These are phyloP conservation scores for Eimeria praecox DNA, from an alignment of 169 alveolate genomes.

Conservation along the genomic window DNA sequence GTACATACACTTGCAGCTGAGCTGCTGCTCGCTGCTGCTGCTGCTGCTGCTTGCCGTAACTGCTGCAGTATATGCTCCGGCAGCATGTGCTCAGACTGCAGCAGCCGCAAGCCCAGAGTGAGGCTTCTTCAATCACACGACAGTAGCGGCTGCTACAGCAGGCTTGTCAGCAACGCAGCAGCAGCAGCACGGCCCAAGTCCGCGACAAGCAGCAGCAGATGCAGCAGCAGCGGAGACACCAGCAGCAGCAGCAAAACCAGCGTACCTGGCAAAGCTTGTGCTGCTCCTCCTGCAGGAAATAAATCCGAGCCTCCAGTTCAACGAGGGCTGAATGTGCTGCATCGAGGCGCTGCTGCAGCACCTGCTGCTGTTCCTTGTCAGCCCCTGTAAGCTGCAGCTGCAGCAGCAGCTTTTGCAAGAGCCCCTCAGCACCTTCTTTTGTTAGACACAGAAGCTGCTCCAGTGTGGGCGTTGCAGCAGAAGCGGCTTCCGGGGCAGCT, in stretches of 20 bases:
- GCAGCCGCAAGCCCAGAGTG: neutral
- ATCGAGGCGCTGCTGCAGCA: conserved; percentile 65
- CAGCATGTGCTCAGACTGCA: conserved; percentile 67
- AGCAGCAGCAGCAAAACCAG: neutral
- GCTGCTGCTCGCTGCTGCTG: conserved; percentile 42
- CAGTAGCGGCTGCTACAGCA: neutral
- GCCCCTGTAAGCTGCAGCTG: conserved; percentile 21
- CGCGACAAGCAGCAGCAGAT: neutral
- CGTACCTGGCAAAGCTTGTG: conserved; percentile 65
- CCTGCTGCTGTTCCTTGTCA: conserved; percentile 6
- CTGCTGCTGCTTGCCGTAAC: conserved; percentile 72
- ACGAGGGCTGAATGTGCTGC: conserved; percentile 71
- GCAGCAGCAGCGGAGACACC: conserved; percentile 18
- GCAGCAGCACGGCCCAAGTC: conserved; percentile 15
- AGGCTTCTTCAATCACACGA: neutral
- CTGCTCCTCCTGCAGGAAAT: conserved; percentile 58
- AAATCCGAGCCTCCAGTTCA: conserved; percentile 32
- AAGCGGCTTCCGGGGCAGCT: neutral
- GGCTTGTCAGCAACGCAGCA: conserved; percentile 2
- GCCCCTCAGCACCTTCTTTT: conserved; percentile 41
- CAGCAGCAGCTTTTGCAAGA: conserved; percentile 59
- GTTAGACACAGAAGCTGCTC: conserved; percentile 63
- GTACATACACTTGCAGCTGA: conserved; percentile 61
- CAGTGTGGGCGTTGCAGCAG: conserved; percentile 41
- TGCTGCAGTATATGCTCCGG: conserved; percentile 72